A percentile compares a stretch with the other conserved stretches of the same genome.
Conservation (phyloP, 1,139 yeast genomes). For the Candida frijolesensis region DNA sequence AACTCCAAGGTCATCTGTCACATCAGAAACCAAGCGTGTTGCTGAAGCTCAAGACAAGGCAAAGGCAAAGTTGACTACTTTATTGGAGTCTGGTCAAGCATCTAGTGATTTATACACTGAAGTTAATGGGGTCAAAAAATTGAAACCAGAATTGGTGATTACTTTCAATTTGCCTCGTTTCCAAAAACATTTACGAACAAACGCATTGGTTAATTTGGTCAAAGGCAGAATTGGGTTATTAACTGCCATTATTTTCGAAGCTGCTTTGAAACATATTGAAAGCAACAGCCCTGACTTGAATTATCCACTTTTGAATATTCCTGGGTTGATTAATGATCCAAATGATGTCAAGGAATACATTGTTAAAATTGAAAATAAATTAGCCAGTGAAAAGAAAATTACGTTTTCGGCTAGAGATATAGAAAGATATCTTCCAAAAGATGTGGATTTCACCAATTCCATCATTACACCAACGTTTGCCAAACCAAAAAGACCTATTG, state of each 20-base stretch:
- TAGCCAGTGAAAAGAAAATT: constrained; percentile 43
- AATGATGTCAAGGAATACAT: constrained; percentile 35
- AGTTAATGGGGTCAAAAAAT: constrained; percentile 38
- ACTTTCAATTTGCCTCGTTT: constrained; percentile 69
- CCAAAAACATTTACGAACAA: constrained; percentile 65
- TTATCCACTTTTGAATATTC: constrained; percentile 33
- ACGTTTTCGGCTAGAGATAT: constrained; percentile 59
- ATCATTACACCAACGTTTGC: constrained; percentile 42
- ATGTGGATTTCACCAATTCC: constrained; percentile 51
- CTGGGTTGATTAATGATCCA: constrained; percentile 45
- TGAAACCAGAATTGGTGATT: constrained; percentile 55
- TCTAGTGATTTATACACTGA: constrained; percentile 33
- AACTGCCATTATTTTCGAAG: constrained; percentile 65
- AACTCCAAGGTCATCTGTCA: constrained; percentile 54
- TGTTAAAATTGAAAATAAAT: constrained; percentile 34
- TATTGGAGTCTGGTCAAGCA: constrained; percentile 34
- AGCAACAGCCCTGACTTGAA: constrained; percentile 47
- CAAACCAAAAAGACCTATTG: constrained; percentile 34
- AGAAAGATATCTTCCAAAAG: constrained; percentile 43
- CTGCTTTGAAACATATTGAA: constrained; percentile 62
- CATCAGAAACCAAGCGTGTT: constrained; percentile 62
- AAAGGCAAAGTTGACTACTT: constrained; percentile 41
- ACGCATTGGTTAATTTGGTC: constrained; percentile 64
- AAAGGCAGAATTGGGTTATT: constrained; percentile 70
- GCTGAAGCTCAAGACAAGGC: constrained; percentile 67